Percentiles rank a stretch among this genome's conserved stretches.
These are phyloP conservation scores for Chenopodium berlandieri DNA, from an alignment of 148 eudicot genomes.

Conservation along the genomic window DNA sequence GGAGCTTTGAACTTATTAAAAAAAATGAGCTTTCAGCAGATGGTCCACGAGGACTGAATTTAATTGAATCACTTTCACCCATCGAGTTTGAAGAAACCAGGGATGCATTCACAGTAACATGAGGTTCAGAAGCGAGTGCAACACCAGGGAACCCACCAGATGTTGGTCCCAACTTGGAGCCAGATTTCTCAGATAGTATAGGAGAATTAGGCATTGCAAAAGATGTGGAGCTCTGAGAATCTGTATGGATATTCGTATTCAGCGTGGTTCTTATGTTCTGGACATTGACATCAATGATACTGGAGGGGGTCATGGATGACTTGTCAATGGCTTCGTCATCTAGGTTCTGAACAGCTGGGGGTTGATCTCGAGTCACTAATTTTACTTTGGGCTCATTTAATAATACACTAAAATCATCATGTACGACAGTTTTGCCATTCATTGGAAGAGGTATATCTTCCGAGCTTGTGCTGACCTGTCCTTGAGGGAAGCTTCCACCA, in stretches of 20 bases:
- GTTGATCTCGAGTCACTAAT: conserved; percentile 34
- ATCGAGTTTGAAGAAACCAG: conserved; percentile 52
- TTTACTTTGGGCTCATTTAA: conserved; percentile 24
- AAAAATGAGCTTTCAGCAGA: conserved; percentile 41
- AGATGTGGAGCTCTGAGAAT: conserved; percentile 72
- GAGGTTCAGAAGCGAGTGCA: conserved; percentile 56
- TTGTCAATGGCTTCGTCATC: conserved; percentile 47
- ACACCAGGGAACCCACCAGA: conserved; percentile 54
- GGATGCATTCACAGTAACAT: conserved; percentile 46
- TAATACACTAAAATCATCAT: conserved; percentile 25
- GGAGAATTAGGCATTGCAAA: conserved; percentile 65
- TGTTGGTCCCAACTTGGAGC: conserved; percentile 39
- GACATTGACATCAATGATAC: conserved; percentile 39
- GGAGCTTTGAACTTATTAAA: conserved; percentile 54
- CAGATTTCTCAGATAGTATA: conserved; percentile 69
- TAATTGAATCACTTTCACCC: conserved; percentile 55
- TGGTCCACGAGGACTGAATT: conserved; percentile 47
- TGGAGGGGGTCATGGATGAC: conserved; percentile 35
- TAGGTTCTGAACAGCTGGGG: conserved; percentile 33
- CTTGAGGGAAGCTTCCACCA: conserved; percentile 76
- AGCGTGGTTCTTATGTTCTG: conserved; percentile 40
- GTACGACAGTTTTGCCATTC: conserved; percentile 30
- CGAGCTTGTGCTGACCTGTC: conserved; percentile 80
- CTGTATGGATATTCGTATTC: conserved; percentile 41
- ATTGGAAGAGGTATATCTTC: conserved; percentile 56